Evolutionary conservation across 75 land plant species (phyloP).

Genomic region (Isoetes taiwanensis): DNA sequence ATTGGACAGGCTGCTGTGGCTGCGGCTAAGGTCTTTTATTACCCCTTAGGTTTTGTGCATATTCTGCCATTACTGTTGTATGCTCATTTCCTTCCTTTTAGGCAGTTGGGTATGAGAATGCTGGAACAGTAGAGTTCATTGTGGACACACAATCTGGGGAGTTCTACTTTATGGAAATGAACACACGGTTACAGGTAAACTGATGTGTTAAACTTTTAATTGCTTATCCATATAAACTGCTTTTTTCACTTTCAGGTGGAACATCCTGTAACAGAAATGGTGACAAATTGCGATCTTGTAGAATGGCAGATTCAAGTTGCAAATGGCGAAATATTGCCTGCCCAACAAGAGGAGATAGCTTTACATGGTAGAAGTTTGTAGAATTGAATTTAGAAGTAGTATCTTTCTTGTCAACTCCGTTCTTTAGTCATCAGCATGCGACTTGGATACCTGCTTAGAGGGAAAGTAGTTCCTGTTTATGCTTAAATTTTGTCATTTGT

Average conservation of each 20-base stretch:
- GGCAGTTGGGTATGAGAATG: slow-evolving; percentile 93
- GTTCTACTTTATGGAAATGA: slow-evolving; percentile 98
- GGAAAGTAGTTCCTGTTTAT: not conserved
- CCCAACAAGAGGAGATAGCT: slow-evolving; percentile 50
- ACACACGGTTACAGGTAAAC: slow-evolving; percentile 89
- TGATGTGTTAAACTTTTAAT: not conserved
- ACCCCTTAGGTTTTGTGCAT: not conserved
- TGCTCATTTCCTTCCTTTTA: slow-evolving; percentile 16
- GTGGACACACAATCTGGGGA: slow-evolving; percentile 67
- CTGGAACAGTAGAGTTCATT: slow-evolving; percentile 97
- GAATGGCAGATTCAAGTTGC: slow-evolving; percentile 99
- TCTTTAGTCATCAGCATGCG: no score
- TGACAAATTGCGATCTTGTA: slow-evolving; percentile 88
- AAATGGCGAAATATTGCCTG: slow-evolving; percentile 77
- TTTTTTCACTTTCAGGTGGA: slow-evolving; percentile 52
- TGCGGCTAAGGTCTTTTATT: slow-evolving; percentile 74
- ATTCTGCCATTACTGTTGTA: not conserved
- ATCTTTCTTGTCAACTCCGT: no score
- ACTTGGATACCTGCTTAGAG: no score
- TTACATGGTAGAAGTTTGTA: slow-evolving; percentile 40
- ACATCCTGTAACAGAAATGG: slow-evolving; percentile 99
- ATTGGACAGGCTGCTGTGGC: slow-evolving; percentile 90
- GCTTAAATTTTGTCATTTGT: not conserved
- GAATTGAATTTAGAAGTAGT: no score
- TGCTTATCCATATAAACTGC: not conserved